phyloP scores from a whole-genome alignment of 768 basidiomycete species.

The Mycena filopes region DNA sequence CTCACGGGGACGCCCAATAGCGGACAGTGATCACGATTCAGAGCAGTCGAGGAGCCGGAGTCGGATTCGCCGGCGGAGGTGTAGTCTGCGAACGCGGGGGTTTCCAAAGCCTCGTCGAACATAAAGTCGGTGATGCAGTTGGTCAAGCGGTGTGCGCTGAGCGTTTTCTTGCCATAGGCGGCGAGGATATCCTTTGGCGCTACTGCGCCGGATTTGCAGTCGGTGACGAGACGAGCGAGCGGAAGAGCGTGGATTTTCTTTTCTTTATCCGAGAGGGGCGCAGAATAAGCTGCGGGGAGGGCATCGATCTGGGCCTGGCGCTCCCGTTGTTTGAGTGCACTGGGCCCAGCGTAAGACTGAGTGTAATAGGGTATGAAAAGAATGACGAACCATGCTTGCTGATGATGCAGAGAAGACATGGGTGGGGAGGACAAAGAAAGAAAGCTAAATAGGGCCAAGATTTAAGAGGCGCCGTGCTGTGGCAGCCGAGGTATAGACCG shows the following conservation, averaged over 20 bases:
- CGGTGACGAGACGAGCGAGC: slow-evolving; percentile 55
- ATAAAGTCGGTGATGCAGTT: slow-evolving; percentile 74
- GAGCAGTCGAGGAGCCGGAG: slow-evolving; percentile 15
- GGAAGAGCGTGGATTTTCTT: slow-evolving; percentile 61
- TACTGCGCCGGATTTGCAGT: slow-evolving; percentile 54
- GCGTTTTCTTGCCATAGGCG: slow-evolving; percentile 59
- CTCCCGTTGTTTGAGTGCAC: slow-evolving; percentile 57
- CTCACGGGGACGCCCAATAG: slow-evolving; percentile 71
- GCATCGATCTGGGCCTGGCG: slow-evolving; percentile 56
- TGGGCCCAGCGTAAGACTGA: slow-evolving; percentile 31
- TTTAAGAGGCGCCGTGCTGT: not conserved
- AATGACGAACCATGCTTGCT: slow-evolving; percentile 25
- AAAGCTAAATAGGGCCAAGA: slow-evolving; percentile 6
- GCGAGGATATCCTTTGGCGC: slow-evolving; percentile 52
- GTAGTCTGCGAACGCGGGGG: slow-evolving; percentile 17
- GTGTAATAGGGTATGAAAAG: slow-evolving; percentile 16
- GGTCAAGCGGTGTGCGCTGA: slow-evolving; percentile 60
- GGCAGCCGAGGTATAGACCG: slow-evolving; percentile 1
- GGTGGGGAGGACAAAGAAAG: not conserved
- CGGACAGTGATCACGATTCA: slow-evolving; percentile 44
- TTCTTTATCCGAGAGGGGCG: slow-evolving; percentile 55
- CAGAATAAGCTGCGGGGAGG: slow-evolving; percentile 49
- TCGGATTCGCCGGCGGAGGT: slow-evolving; percentile 50
- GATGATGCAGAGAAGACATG: slow-evolving; percentile 32
- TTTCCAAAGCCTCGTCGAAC: slow-evolving; percentile 43